These are phyloP conservation scores for Colletotrichum nymphaeae DNA, from an alignment of 2,329 filamentous ascomycete genomes.

Conservation along the genomic window DNA sequence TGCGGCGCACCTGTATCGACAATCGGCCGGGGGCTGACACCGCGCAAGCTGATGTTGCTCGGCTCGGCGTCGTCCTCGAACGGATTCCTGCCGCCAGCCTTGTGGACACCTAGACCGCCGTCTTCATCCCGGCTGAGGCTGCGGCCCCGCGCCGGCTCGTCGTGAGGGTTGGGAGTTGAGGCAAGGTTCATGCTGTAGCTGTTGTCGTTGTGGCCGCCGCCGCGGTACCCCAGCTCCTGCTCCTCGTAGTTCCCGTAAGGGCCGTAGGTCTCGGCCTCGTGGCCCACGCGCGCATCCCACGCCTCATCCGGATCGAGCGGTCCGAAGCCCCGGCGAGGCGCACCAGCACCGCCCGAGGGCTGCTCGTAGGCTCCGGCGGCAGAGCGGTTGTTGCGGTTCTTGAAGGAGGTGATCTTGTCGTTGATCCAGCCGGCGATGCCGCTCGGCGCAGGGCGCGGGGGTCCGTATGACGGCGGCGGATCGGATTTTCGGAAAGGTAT, in stretches of 20 bases:
- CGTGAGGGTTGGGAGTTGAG: slow-evolving; percentile 46
- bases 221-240: slow-evolving; percentile 72
- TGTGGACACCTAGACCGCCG: slow-evolving; percentile 46
- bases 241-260: slow-evolving; percentile 78
- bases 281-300: slow-evolving; percentile 84
- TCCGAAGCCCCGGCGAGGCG: slow-evolving; percentile 69
- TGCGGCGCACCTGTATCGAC: slow-evolving; percentile 50
- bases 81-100: slow-evolving; percentile 66
- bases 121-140: slow-evolving; percentile 38
- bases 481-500: slow-evolving; percentile 74
- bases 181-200: slow-evolving; percentile 64
- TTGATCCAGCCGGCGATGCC: slow-evolving; percentile 80
- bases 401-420: slow-evolving; percentile 72
- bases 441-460: slow-evolving; percentile 66
- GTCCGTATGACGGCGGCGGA: slow-evolving; percentile 55
- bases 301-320: slow-evolving; percentile 85
- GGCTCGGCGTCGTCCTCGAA: slow-evolving; percentile 77
- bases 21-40: slow-evolving; percentile 82
- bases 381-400: slow-evolving; percentile 73
- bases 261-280: slow-evolving; percentile 75
- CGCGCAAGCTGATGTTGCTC: slow-evolving; percentile 71
- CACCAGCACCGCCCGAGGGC: slow-evolving; percentile 50
- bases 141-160: slow-evolving; percentile 39
- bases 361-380: slow-evolving; percentile 79
- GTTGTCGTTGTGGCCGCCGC: slow-evolving; percentile 51